Conservation (phyloP, 148 eudicot genomes). For the Rhododendron vialii region DNA sequence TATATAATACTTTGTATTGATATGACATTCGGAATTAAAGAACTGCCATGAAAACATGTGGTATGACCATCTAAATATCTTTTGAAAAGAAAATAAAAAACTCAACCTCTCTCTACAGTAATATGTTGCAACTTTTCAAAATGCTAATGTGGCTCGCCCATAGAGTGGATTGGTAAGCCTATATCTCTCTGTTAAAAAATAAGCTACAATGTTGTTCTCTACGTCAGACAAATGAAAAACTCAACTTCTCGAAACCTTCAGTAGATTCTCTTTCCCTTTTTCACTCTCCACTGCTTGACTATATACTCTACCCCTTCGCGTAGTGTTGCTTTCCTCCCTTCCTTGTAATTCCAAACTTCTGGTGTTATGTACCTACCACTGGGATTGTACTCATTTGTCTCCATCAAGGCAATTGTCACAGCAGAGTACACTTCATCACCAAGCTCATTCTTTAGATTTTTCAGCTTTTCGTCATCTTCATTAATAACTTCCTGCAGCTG, state of each 20-base stretch:
- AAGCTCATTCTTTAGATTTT: slow-evolving; percentile 23
- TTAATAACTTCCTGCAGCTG: slow-evolving; percentile 30
- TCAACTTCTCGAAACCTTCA: neutral
- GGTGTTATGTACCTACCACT: slow-evolving; percentile 37
- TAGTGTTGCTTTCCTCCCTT: slow-evolving; percentile 30
- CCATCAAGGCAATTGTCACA: slow-evolving; percentile 35
- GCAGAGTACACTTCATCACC: slow-evolving; percentile 27
- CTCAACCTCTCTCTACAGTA: neutral
- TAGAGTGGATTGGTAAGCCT: neutral
- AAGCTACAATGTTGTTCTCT: neutral
- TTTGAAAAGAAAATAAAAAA: neutral
- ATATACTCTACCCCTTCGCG: slow-evolving; percentile 24
- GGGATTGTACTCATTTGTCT: slow-evolving; percentile 41
- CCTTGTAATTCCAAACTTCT: slow-evolving; percentile 35
- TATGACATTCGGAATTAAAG: neutral
- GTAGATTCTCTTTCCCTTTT: slow-evolving; percentile 9
- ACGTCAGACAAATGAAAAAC: neutral
- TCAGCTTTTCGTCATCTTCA: slow-evolving; percentile 42
- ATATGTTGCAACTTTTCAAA: neutral
- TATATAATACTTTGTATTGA: too few relatives aligned
- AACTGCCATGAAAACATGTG: neutral
- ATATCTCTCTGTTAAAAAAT: neutral
- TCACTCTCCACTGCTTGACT: slow-evolving; percentile 24
- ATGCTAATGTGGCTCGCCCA: neutral
- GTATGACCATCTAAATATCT: neutral